phyloP scores from a whole-genome alignment of 164 flowering plant genomes.

The Piper longum region DNA sequence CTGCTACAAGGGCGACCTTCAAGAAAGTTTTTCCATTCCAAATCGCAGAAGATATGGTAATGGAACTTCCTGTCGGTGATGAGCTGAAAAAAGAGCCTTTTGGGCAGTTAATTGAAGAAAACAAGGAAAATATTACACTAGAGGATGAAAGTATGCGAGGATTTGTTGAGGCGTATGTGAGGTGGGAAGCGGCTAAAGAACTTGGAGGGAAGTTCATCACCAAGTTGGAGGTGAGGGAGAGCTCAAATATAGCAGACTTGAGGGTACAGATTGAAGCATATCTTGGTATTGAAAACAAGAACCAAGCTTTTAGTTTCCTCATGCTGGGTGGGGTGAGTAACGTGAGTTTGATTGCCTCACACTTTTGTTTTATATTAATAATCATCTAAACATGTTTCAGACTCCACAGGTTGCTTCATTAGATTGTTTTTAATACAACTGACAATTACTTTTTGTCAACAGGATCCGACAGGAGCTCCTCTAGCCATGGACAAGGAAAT shows the following conservation, averaged over 20 bases:
- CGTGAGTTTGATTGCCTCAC: background rate
- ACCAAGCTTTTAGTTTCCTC: conserved; percentile 49
- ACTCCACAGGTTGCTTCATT: background rate
- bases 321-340: conserved; percentile 47
- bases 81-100: conserved; percentile 5
- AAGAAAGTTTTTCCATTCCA: conserved; percentile 14
- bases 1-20: conserved; percentile 4
- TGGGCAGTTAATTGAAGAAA: conserved; percentile 5
- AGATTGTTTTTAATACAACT: background rate
- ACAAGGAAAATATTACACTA: conserved; percentile 38
- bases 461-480: conserved; percentile 65
- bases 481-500: conserved; percentile 48
- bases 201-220: conserved; percentile 50
- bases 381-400: no score
- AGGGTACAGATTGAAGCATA: conserved; percentile 48
- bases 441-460: background rate
- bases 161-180: conserved; percentile 42
- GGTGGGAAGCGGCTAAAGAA: conserved; percentile 70
- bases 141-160: conserved; percentile 11
- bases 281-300: conserved; percentile 28
- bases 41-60: background rate
- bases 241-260: conserved; percentile 53
- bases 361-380: background rate
- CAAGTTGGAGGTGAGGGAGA: conserved; percentile 33
- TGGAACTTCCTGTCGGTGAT: conserved; percentile 6